Evolutionary conservation across 2,329 filamentous ascomycete species (phyloP).

Genomic region (Acrocalymma vagum): DNA sequence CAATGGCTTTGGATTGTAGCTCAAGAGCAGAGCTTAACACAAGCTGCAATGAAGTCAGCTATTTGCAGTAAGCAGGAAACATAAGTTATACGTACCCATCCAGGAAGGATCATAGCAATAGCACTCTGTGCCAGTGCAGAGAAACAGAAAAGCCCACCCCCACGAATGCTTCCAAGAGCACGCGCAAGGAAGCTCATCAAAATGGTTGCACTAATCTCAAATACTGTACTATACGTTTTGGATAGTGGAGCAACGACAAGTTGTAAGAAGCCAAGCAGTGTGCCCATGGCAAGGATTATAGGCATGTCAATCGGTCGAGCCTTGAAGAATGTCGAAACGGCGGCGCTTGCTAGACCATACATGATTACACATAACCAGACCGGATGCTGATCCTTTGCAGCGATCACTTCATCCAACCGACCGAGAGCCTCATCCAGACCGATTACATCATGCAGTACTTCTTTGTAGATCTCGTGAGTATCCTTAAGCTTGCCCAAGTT

Average conservation of each 20-base stretch:
- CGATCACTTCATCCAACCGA: constrained; percentile 69
- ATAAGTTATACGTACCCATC: constrained; percentile 39
- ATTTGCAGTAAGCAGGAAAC: not conserved
- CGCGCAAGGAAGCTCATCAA: constrained; percentile 58
- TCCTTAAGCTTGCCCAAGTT: constrained; percentile 78
- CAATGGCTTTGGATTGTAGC: constrained; percentile 56
- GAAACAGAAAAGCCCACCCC: constrained; percentile 56
- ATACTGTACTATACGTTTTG: constrained; percentile 68
- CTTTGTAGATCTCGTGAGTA: constrained; percentile 79
- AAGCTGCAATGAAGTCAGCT: constrained; percentile 25
- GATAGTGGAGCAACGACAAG: constrained; percentile 77
- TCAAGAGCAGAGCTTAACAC: constrained; percentile 58
- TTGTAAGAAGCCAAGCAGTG: constrained; percentile 77
- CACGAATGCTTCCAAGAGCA: constrained; percentile 55
- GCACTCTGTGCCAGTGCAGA: constrained; percentile 57
- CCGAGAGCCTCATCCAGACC: constrained; percentile 73
- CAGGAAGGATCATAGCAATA: constrained; percentile 60
- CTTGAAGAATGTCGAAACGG: constrained; percentile 80
- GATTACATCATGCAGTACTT: constrained; percentile 77
- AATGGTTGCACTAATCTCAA: constrained; percentile 57
- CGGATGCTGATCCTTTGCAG: constrained; percentile 62
- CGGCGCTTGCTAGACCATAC: constrained; percentile 77
- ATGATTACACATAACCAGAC: constrained; percentile 64
- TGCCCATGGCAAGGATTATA: constrained; percentile 78
- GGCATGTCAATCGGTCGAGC: constrained; percentile 80